A percentile compares a stretch with the other conserved stretches of the same genome.
These are phyloP conservation scores for Termitomyces sp. DNA, from an alignment of 768 basidiomycete species.

Conservation along the genomic window DNA sequence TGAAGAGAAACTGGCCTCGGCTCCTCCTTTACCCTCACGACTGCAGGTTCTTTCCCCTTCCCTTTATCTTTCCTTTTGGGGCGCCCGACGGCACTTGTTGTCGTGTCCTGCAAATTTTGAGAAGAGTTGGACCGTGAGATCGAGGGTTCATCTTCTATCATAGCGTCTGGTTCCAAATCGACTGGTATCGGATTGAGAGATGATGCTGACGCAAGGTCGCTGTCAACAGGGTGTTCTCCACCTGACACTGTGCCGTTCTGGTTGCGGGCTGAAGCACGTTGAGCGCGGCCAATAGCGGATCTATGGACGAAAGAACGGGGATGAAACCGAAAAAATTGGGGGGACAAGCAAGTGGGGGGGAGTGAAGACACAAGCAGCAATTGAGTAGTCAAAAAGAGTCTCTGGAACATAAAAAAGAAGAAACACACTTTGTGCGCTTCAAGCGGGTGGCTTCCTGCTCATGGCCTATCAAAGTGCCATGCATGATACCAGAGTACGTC, in stretches of 20 bases:
- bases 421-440: slow-evolving; percentile 68
- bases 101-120: slow-evolving; percentile 30
- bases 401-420: slow-evolving; percentile 7
- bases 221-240: slow-evolving; percentile 28
- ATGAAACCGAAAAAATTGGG: slow-evolving; percentile 15
- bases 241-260: slow-evolving; percentile 41
- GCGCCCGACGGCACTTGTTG: slow-evolving; percentile 22
- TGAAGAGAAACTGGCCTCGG: slow-evolving; percentile 37
- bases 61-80: slow-evolving; percentile 45
- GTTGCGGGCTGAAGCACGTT: slow-evolving; percentile 65
- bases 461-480: slow-evolving; percentile 57
- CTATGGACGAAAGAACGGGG: slow-evolving; percentile 26
- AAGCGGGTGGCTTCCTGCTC: slow-evolving; percentile 62
- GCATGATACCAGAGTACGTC: slow-evolving; percentile 76
- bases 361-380: slow-evolving; percentile 14
- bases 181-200: slow-evolving; percentile 33
- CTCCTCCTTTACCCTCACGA: slow-evolving; percentile 47
- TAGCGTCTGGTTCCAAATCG: slow-evolving; percentile 47
- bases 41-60: slow-evolving; percentile 39
- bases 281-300: slow-evolving; percentile 59
- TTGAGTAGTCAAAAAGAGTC: slow-evolving; percentile 15
- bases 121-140: slow-evolving; percentile 63
- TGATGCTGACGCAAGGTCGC: slow-evolving; percentile 32
- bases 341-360: slow-evolving; percentile 12
- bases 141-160: slow-evolving; percentile 53